These are phyloP conservation scores for Hygrophorus russula DNA, from an alignment of 768 basidiomycete species.

Conservation along the genomic window DNA sequence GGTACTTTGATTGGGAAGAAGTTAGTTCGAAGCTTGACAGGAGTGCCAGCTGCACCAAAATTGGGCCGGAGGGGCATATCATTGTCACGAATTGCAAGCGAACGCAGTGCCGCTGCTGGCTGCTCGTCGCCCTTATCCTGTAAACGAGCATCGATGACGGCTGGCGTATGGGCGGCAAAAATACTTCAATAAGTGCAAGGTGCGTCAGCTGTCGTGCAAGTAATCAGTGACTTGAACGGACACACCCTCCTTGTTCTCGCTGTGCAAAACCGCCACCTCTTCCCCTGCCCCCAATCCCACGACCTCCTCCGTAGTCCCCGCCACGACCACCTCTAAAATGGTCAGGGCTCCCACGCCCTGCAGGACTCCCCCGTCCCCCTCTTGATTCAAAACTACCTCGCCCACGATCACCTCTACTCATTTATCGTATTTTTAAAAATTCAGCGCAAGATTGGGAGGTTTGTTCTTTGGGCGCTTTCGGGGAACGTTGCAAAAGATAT, in stretches of 20 bases:
- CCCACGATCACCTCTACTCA: constrained; percentile 7
- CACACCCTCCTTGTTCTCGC: constrained; percentile 28
- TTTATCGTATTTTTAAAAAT: too few species aligned
- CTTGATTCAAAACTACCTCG: constrained; percentile 11
- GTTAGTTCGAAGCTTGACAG: constrained; percentile 49
- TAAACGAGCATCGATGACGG: constrained; percentile 31
- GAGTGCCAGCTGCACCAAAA: constrained; percentile 39
- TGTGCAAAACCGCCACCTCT: constrained; percentile 19
- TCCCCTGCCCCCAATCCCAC: constrained; percentile 16
- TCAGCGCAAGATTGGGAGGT: too few species aligned
- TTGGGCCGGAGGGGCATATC: constrained; percentile 49
- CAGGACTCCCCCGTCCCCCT: constrained; percentile 20
- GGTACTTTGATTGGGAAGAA: constrained; percentile 52
- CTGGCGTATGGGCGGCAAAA: constrained; percentile 12
- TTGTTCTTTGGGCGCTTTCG: too few species aligned
- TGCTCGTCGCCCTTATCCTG: constrained; percentile 27
- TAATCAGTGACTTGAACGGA: background rate
- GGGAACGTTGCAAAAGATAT: too few species aligned
- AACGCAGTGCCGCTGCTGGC: constrained; percentile 26
- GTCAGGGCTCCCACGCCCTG: constrained; percentile 14
- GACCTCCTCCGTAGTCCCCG: constrained; percentile 18
- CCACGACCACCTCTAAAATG: constrained; percentile 15
- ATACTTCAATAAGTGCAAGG: background rate
- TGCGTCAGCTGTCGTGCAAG: background rate
- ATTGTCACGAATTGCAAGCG: constrained; percentile 19